Evolutionary conservation across 2,329 filamentous ascomycete genomes (phyloP).

Genomic region (Arthrobotrys pseudoclavata): DNA sequence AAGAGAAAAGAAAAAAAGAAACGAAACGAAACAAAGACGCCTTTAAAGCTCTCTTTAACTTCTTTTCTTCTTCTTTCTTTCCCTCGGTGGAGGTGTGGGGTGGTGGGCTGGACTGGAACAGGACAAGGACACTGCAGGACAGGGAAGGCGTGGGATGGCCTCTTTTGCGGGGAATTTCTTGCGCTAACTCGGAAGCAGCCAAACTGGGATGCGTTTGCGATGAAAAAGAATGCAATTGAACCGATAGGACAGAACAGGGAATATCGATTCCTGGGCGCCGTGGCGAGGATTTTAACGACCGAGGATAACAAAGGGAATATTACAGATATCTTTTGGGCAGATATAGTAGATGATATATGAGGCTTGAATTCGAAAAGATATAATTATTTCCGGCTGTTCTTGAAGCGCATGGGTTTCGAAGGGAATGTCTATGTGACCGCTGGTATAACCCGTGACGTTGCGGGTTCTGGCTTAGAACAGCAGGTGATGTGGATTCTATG

Average conservation of each 20-base stretch:
- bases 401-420: too few relatives aligned
- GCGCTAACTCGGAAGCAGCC: slow-evolving; percentile 12
- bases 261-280: too few relatives aligned
- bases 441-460: slow-evolving; percentile 2
- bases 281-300: too few relatives aligned
- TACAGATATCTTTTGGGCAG: too few relatives aligned
- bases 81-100: slow-evolving; percentile 22
- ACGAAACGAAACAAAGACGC: slow-evolving; percentile 4
- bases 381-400: too few relatives aligned
- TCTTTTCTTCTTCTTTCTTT: neutral
- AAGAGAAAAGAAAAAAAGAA: slow-evolving; percentile 15
- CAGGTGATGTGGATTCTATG: neutral
- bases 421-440: too few relatives aligned
- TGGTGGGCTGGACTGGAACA: neutral
- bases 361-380: too few relatives aligned
- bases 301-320: too few relatives aligned
- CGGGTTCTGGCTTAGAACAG: neutral
- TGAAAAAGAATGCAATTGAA: neutral
- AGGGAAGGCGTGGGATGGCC: slow-evolving; percentile 1
- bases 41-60: neutral
- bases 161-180: slow-evolving; percentile 14
- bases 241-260: neutral
- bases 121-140: too few relatives aligned
- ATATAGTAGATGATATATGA: too few relatives aligned
- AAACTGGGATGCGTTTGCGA: neutral